These are phyloP conservation scores for Martensiomyces pterosporus DNA, from an alignment of 192 early-diverging fungal species.

Conservation along the genomic window DNA sequence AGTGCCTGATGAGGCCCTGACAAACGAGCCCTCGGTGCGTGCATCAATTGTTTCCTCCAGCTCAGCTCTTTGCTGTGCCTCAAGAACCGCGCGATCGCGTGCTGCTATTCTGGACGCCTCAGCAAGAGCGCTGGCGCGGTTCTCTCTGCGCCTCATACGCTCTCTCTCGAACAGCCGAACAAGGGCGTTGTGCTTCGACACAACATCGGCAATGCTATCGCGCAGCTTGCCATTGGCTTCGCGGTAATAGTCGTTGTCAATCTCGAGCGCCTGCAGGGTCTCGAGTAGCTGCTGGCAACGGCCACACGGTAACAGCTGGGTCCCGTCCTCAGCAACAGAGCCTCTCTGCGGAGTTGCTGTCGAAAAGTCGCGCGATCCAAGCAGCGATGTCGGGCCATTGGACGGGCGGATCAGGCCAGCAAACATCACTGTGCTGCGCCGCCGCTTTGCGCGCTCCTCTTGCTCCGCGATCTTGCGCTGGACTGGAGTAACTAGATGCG, in stretches of 20 bases:
- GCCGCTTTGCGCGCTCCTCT: constrained; percentile 26
- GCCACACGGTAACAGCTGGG: constrained; percentile 6
- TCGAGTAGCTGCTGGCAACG: constrained; percentile 40
- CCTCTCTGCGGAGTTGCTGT: not conserved
- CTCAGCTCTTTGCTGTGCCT: constrained; percentile 24
- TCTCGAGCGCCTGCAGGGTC: constrained; percentile 27
- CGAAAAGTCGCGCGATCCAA: not conserved
- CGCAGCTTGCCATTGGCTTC: constrained; percentile 50
- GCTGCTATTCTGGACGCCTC: constrained; percentile 27
- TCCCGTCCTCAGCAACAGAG: not conserved
- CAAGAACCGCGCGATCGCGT: constrained; percentile 24
- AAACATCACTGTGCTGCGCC: constrained; percentile 45
- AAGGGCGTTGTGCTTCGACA: constrained; percentile 50
- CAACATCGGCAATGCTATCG: constrained; percentile 23
- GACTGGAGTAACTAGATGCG: not conserved
- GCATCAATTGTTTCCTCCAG: constrained; percentile 4
- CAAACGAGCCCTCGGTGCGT: constrained; percentile 8
- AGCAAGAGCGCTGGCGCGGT: constrained; percentile 14
- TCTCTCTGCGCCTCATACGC: constrained; percentile 22
- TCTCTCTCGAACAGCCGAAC: constrained; percentile 44
- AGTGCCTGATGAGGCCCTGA: constrained; percentile 9
- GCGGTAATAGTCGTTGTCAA: constrained; percentile 54
- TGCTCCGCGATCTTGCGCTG: constrained; percentile 8
- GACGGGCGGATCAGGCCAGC: constrained; percentile 29
- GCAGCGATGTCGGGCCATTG: not conserved